These are phyloP conservation scores for Lagenaria siceraria DNA, from an alignment of 306 rosid species.

Conservation along the genomic window DNA sequence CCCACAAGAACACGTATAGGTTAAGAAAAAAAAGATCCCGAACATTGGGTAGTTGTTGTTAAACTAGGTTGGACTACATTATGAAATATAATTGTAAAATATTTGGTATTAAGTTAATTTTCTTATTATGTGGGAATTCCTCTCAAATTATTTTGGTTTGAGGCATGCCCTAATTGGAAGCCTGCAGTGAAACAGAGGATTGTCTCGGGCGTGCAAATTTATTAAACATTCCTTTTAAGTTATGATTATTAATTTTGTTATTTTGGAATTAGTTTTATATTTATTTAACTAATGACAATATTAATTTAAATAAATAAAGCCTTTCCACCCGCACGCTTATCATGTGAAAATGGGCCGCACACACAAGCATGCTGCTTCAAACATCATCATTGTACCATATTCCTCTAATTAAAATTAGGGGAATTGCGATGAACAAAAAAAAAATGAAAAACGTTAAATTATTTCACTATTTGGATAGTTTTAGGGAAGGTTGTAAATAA, in stretches of 20 bases:
- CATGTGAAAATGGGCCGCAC: conserved; percentile 2
- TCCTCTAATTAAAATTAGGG: not conserved
- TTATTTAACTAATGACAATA: not conserved
- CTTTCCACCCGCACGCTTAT: not conserved
- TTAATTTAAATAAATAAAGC: not conserved
- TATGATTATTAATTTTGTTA: not conserved
- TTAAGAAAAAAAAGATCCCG: no score
- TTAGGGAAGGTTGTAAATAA: no score
- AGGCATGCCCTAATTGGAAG: not conserved
- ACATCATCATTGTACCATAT: not conserved
- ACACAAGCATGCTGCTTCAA: not conserved
- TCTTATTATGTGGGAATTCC: no score
- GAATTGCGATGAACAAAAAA: no score
- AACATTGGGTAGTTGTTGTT: no score
- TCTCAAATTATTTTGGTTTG: no score
- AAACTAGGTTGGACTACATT: no score
- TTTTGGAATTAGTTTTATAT: not conserved
- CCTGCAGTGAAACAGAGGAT: not conserved
- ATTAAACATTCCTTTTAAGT: not conserved
- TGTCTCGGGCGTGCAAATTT: not conserved
- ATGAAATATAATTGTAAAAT: no score
- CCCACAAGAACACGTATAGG: no score
- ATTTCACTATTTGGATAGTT: no score
- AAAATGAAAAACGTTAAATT: no score
- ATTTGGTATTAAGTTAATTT: no score